These are phyloP conservation scores for Radiomyces spectabilis DNA, from an alignment of 192 early-diverging fungal species.

Conservation along the genomic window DNA sequence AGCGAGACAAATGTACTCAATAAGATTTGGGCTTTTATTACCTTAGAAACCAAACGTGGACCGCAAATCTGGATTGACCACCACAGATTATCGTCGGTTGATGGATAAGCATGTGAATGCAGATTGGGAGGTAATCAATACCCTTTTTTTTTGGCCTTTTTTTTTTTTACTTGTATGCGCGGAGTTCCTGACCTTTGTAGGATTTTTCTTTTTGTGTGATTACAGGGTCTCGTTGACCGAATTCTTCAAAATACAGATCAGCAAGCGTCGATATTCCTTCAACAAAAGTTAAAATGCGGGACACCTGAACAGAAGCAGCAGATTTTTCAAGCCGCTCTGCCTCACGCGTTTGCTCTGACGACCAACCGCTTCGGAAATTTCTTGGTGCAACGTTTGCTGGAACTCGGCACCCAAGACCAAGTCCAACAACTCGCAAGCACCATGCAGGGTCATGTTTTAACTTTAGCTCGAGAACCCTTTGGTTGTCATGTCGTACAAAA, in stretches of 20 bases:
- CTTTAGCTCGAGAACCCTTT: constrained; percentile 65
- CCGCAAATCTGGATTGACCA: neutral
- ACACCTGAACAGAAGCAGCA: constrained; percentile 39
- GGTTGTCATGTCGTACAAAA: constrained; percentile 78
- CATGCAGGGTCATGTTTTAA: constrained; percentile 56
- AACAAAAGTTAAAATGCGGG: constrained; percentile 59
- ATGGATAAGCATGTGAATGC: constrained; percentile 20
- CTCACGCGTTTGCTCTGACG: constrained; percentile 50
- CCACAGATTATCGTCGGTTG: constrained; percentile 1
- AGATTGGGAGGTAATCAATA: constrained; percentile 29
- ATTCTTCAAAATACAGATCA: constrained; percentile 69
- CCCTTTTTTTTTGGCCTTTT: neutral
- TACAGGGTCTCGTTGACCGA: constrained; percentile 55
- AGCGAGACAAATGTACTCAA: neutral
- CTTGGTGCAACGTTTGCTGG: constrained; percentile 62
- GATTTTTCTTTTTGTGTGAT: neutral
- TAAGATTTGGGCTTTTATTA: neutral
- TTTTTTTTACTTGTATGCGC: constrained; percentile 23
- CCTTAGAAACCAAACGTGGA: neutral
- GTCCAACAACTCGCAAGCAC: constrained; percentile 42
- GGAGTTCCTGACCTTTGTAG: neutral
- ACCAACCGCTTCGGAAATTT: constrained; percentile 78
- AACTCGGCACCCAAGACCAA: constrained; percentile 54
- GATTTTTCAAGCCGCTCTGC: constrained; percentile 55
- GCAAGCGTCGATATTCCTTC: constrained; percentile 61